Evolutionary conservation across 495 filamentous ascomycete species (phyloP).

Genomic region (Aspergillus incahuasiensis): DNA sequence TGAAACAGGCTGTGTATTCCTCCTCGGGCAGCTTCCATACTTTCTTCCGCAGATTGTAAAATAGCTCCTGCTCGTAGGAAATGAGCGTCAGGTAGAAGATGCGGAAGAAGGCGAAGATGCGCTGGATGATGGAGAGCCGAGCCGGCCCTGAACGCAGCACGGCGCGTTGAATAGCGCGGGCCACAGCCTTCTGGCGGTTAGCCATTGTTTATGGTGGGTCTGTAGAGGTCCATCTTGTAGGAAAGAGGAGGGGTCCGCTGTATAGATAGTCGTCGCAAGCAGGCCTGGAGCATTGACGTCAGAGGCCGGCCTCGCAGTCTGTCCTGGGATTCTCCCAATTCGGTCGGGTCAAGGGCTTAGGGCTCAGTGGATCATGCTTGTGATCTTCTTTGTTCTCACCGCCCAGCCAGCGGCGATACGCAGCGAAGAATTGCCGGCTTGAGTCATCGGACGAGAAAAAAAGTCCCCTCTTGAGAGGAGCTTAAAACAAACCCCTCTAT

Average conservation of each 20-base stretch:
- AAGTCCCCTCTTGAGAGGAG: constrained; percentile 21
- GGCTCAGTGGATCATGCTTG: constrained; percentile 8
- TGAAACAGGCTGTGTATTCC: constrained; percentile 52
- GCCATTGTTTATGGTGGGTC: constrained; percentile 19
- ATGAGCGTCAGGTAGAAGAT: constrained; percentile 31
- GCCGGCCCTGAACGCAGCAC: constrained; percentile 25
- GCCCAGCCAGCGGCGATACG: constrained; percentile 19
- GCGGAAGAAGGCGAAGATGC: constrained; percentile 34
- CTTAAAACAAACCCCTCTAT: constrained; percentile 30
- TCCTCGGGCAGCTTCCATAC: constrained; percentile 50
- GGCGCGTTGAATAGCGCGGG: constrained; percentile 32
- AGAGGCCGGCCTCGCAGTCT: background rate
- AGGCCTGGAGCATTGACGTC: background rate
- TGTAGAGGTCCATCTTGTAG: background rate
- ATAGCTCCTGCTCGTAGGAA: constrained; percentile 25
- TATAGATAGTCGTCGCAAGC: constrained; percentile 1
- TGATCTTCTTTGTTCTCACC: constrained; percentile 20
- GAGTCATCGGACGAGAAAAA: constrained; percentile 33
- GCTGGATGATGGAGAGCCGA: constrained; percentile 23
- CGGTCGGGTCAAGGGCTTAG: constrained; percentile 6
- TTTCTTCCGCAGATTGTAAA: constrained; percentile 29
- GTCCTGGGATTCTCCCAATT: background rate
- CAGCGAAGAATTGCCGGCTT: constrained; percentile 17
- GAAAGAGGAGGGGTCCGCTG: background rate
- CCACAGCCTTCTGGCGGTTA: constrained; percentile 27